These are phyloP conservation scores for Phaeosphaeria sp. DNA, from an alignment of 2,329 filamentous ascomycete genomes.

Conservation along the genomic window DNA sequence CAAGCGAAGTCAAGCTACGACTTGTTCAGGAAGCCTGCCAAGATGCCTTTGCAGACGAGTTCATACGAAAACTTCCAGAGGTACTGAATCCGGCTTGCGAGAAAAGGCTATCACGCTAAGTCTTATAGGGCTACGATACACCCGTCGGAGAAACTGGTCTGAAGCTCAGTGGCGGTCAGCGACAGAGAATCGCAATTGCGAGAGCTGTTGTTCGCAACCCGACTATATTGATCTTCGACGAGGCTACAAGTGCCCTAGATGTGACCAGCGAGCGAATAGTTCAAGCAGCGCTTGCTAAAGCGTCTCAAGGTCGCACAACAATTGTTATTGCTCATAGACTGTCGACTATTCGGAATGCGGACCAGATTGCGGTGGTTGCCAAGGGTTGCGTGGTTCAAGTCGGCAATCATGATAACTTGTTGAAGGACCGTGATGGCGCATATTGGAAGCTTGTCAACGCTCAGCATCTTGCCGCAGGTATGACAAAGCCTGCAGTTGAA, in stretches of 20 bases:
- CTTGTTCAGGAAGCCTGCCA: constrained; percentile 65
- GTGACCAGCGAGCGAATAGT: constrained; percentile 93
- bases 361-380: constrained; percentile 75
- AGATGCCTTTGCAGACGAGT: constrained; percentile 92
- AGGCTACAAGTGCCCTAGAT: constrained; percentile 90
- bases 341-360: constrained; percentile 84
- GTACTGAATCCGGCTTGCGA: constrained; percentile 4
- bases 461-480: constrained; percentile 73
- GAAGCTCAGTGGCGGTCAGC: constrained; percentile 88
- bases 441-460: constrained; percentile 72
- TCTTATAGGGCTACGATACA: constrained; percentile 77
- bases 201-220: constrained; percentile 86
- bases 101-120: constrained; percentile 57
- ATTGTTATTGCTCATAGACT: constrained; percentile 94
- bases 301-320: constrained; percentile 82
- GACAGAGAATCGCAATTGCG: constrained; percentile 93
- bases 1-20: constrained; percentile 66
- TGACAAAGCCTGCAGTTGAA: constrained; percentile 43
- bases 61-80: constrained; percentile 68
- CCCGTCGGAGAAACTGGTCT: constrained; percentile 94
- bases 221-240: constrained; percentile 87
- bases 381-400: constrained; percentile 73
- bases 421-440: constrained; percentile 63
- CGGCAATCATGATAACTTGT: constrained; percentile 74
- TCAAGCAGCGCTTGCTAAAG: constrained; percentile 85